These are phyloP conservation scores for Stylonectria norvegica DNA, from an alignment of 2,329 filamentous ascomycete species.

Conservation along the genomic window DNA sequence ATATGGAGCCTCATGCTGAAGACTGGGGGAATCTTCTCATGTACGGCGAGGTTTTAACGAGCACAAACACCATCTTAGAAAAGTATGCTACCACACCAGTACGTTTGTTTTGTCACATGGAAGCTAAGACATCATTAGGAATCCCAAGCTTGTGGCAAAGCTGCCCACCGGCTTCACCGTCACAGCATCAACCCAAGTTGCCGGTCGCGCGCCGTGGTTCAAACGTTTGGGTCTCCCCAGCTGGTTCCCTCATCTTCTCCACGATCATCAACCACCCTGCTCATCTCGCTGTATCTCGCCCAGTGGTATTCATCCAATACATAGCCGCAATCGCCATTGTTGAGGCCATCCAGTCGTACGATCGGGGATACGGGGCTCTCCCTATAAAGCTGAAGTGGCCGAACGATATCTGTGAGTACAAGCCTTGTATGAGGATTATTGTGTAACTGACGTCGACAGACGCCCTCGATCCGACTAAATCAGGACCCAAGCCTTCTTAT, in stretches of 20 bases:
- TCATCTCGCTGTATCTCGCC: conserved; percentile 65
- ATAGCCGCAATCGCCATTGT: conserved; percentile 84
- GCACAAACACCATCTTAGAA: conserved; percentile 89
- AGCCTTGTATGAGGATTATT: accelerated
- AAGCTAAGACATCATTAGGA: conserved; percentile 46
- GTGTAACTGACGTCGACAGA: conserved; percentile 38
- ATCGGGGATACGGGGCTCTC: conserved; percentile 67
- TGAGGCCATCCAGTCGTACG: conserved; percentile 77
- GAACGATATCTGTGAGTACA: conserved; percentile 80
- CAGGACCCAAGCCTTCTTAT: conserved; percentile 49
- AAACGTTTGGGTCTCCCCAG: conserved; percentile 93
- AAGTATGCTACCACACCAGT: conserved; percentile 59
- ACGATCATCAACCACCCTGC: conserved; percentile 81
- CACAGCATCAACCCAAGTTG: conserved; percentile 82
- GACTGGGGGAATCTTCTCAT: conserved; percentile 75
- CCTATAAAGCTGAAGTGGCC: conserved; percentile 94
- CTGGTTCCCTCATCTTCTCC: conserved; percentile 83
- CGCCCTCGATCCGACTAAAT: conserved; percentile 60
- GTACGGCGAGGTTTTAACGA: conserved; percentile 90
- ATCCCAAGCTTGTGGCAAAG: conserved; percentile 69
- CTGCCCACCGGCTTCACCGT: conserved; percentile 85
- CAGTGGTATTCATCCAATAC: conserved; percentile 93
- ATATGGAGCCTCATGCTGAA: conserved; percentile 50
- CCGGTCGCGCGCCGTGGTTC: conserved; percentile 82
- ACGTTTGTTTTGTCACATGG: background rate